Evolutionary conservation across 768 basidiomycete genomes (phyloP).

Genomic region (Suillus bovinus): DNA sequence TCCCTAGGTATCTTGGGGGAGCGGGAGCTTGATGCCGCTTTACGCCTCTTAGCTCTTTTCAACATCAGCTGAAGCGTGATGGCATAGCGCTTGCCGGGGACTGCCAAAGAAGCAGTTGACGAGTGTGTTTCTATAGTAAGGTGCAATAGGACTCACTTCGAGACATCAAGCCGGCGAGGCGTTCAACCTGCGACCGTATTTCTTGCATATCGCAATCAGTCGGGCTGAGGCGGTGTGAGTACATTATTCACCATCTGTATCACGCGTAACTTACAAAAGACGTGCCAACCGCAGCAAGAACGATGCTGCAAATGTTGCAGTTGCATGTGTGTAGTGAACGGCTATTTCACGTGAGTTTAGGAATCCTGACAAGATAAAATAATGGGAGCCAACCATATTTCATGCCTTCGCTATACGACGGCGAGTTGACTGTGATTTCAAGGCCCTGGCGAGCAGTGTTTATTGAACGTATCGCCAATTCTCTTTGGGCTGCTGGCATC

Average conservation of each 20-base stretch:
- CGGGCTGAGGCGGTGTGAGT: slow-evolving; percentile 51
- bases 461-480: slow-evolving; percentile 82
- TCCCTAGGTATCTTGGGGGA: slow-evolving; percentile 65
- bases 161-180: slow-evolving; percentile 71
- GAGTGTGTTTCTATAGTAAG: slow-evolving; percentile 8
- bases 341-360: slow-evolving; percentile 42
- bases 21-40: slow-evolving; percentile 50
- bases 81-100: slow-evolving; percentile 92
- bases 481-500: slow-evolving; percentile 77
- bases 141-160: slow-evolving; percentile 54
- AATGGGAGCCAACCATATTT: slow-evolving; percentile 66
- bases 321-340: slow-evolving; percentile 89
- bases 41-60: slow-evolving; percentile 70
- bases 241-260: not conserved
- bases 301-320: slow-evolving; percentile 91
- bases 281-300: slow-evolving; percentile 85
- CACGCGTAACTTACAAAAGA: slow-evolving; percentile 66
- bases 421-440: slow-evolving; percentile 83
- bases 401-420: slow-evolving; percentile 87
- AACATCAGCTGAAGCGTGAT: slow-evolving; percentile 88
- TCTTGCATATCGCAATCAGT: slow-evolving; percentile 77
- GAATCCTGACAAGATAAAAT: slow-evolving; percentile 1
- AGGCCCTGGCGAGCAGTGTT: slow-evolving; percentile 77
- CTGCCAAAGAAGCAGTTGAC: slow-evolving; percentile 38
- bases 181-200: slow-evolving; percentile 77